Percentiles rank a stretch among this genome's conserved stretches.
Evolutionary conservation across 139 green algal genomes (phyloP).

Genomic region (Chloropicon primus): DNA sequence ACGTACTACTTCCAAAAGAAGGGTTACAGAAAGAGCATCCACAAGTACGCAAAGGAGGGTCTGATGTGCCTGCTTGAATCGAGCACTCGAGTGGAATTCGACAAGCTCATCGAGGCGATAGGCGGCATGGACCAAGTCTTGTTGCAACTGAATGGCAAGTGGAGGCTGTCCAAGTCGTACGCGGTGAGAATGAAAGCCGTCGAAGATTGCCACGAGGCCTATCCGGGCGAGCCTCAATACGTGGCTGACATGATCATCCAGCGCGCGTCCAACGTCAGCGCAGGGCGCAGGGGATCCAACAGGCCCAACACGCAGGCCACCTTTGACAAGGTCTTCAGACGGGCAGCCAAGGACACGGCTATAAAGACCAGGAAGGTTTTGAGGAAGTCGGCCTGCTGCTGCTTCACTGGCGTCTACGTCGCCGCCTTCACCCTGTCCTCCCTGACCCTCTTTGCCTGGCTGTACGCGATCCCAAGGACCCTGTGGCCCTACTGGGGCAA

Average conservation of each 20-base stretch:
- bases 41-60: constrained; percentile 43
- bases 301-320: not conserved
- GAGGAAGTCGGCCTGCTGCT: constrained; percentile 12
- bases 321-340: constrained; percentile 8
- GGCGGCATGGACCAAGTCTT: constrained; percentile 7
- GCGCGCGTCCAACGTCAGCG: constrained; percentile 4
- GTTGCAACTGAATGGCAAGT: constrained; percentile 16
- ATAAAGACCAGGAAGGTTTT: constrained; percentile 6
- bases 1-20: not conserved
- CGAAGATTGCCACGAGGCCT: constrained; percentile 7
- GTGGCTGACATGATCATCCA: not conserved
- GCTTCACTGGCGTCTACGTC: not conserved
- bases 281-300: not conserved
- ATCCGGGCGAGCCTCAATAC: constrained; percentile 7
- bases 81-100: constrained; percentile 21
- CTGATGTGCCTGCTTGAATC: constrained; percentile 39
- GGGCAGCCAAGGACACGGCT: constrained; percentile 7
- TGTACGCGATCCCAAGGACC: not conserved
- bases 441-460: not conserved
- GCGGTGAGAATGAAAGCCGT: constrained; percentile 1
- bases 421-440: not conserved
- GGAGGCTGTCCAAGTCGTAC: constrained; percentile 17
- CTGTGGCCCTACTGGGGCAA: not conserved
- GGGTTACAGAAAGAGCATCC: constrained; percentile 7
- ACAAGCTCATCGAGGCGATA: constrained; percentile 10